phyloP scores from a whole-genome alignment of 306 rosid species.

The Ceratonia siliqua region DNA sequence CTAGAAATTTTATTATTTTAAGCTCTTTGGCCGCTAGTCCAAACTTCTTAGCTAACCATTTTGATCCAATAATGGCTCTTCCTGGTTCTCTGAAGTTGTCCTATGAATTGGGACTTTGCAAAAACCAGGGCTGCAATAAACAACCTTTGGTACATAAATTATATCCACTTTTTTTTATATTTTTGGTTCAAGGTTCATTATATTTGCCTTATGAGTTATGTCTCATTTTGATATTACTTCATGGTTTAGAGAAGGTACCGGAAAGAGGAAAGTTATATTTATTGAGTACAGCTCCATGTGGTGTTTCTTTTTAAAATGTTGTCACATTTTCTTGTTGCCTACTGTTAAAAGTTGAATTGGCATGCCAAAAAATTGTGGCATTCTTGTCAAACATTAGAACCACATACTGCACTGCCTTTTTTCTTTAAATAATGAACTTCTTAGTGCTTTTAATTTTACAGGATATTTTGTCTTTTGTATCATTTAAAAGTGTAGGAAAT shows the following conservation, averaged over 20 bases:
- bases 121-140: constrained; percentile 49
- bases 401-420: neutral
- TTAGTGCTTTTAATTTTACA: neutral
- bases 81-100: constrained; percentile 80
- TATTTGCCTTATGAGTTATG: neutral
- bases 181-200: neutral
- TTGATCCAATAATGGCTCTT: constrained; percentile 60
- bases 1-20: neutral
- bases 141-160: constrained; percentile 59
- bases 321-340: constrained; percentile 5
- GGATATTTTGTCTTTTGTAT: neutral
- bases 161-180: neutral
- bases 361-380: constrained; percentile 2
- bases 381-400: constrained; percentile 11
- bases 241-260: constrained; percentile 48
- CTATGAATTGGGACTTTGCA: constrained; percentile 67
- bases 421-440: constrained; percentile 9
- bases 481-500: neutral
- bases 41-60: constrained; percentile 35
- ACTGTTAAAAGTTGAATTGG: neutral
- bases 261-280: constrained; percentile 45
- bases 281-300: constrained; percentile 39
- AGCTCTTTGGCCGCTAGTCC: constrained; percentile 31
- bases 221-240: constrained; percentile 26
- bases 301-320: constrained; percentile 28